These are phyloP conservation scores for Curvularia spicifera DNA, from an alignment of 2,329 filamentous ascomycete species.

Conservation along the genomic window DNA sequence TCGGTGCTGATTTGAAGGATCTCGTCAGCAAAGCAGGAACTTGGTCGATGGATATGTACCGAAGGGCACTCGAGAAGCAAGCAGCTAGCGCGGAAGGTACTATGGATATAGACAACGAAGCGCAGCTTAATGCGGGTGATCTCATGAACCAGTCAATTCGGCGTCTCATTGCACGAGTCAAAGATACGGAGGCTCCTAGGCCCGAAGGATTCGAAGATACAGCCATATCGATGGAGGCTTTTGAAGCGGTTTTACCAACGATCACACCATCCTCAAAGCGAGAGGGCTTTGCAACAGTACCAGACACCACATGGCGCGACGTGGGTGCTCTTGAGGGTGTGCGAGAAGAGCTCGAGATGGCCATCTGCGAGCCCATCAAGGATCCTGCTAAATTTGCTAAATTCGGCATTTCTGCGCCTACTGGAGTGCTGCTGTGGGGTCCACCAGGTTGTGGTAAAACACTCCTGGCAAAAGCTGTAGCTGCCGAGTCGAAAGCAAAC, in stretches of 20 bases:
- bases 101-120: constrained; percentile 60
- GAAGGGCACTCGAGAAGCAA: constrained; percentile 58
- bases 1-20: constrained; percentile 85
- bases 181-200: constrained; percentile 56
- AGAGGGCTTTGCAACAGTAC: constrained; percentile 94
- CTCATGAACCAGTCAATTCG: constrained; percentile 29
- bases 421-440: constrained; percentile 93
- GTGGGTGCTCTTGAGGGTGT: constrained; percentile 85
- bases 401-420: constrained; percentile 80
- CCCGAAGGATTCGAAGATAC: constrained; percentile 63
- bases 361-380: constrained; percentile 89
- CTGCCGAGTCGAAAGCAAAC: constrained; percentile 93
- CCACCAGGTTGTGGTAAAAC: constrained; percentile 98
- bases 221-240: constrained; percentile 70
- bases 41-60: constrained; percentile 67
- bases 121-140: constrained; percentile 24
- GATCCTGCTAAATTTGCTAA: constrained; percentile 76
- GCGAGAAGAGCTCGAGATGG: constrained; percentile 79
- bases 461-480: constrained; percentile 91
- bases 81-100: constrained; percentile 45
- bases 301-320: constrained; percentile 89
- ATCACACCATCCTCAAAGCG: constrained; percentile 83
- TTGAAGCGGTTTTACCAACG: constrained; percentile 74
- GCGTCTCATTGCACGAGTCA: constrained; percentile 60
- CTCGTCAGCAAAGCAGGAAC: constrained; percentile 70